phyloP scores from a whole-genome alignment of 176 grass and related monocot genomes.

The Leersia perrieri region DNA sequence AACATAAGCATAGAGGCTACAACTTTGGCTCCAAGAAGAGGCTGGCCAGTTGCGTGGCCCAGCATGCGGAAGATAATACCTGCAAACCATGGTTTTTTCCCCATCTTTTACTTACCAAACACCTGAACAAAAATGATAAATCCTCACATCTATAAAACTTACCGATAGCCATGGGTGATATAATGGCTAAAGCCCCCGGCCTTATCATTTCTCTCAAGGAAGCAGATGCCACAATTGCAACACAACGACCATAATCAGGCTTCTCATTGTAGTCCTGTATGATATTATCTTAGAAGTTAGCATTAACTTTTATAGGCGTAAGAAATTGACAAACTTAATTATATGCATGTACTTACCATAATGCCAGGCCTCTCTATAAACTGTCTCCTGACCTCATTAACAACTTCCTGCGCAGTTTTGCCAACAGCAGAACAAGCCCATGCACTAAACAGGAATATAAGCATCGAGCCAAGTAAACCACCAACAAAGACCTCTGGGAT shows the following conservation, averaged over 20 bases:
- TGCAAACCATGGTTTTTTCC: constrained; percentile 32
- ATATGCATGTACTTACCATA: constrained; percentile 65
- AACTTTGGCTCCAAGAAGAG: constrained; percentile 94
- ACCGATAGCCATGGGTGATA: constrained; percentile 90
- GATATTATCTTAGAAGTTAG: constrained; percentile 25
- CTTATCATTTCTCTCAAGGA: constrained; percentile 97
- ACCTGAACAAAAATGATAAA: constrained; percentile 5
- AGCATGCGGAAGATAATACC: constrained; percentile 82
- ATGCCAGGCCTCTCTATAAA: constrained; percentile 99
- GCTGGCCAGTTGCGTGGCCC: constrained; percentile 68
- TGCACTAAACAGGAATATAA: constrained; percentile 99
- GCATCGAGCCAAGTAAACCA: constrained; percentile 94
- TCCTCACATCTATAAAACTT: constrained; percentile 33
- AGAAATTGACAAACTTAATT: background rate
- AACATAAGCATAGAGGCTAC: constrained; percentile 99
- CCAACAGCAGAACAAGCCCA: constrained; percentile 99
- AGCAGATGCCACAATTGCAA: constrained; percentile 98
- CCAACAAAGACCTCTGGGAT: constrained; percentile 95
- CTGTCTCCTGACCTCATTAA: constrained; percentile 98
- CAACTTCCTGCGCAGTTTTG: constrained; percentile 98
- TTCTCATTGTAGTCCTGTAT: constrained; percentile 92
- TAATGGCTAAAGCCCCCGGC: constrained; percentile 89
- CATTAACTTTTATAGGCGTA: background rate
- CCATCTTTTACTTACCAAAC: background rate
- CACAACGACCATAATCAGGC: constrained; percentile 95